Conservation (phyloP, 768 basidiomycete genomes). For the Pleurotus sapidus region DNA sequence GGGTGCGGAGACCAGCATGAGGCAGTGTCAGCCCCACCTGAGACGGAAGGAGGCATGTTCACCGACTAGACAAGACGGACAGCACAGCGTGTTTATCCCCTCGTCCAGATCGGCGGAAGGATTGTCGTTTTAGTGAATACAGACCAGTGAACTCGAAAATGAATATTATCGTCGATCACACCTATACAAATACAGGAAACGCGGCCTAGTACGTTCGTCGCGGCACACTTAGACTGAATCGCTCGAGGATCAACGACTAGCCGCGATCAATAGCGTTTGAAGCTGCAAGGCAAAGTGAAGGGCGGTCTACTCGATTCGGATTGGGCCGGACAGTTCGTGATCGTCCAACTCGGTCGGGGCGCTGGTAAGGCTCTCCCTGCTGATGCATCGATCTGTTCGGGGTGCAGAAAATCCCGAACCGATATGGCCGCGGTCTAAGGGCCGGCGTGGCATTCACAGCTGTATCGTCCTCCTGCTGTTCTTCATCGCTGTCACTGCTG, state of each 20-base stretch:
- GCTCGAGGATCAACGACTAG: no score
- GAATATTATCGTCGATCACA: no score
- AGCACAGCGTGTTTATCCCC: neutral
- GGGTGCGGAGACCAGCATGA: slow-evolving; percentile 7
- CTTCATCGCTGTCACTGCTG: neutral
- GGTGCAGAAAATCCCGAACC: slow-evolving; percentile 6
- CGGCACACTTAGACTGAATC: no score
- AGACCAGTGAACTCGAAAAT: no score
- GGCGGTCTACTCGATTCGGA: neutral
- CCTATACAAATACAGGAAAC: neutral
- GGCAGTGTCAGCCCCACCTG: neutral
- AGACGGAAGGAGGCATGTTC: slow-evolving; percentile 23
- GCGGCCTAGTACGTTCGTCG: neutral
- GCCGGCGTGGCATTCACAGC: neutral
- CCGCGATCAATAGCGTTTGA: no score
- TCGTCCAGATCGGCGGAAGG: neutral
- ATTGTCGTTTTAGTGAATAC: no score
- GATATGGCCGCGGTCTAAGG: neutral
- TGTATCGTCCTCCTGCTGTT: neutral
- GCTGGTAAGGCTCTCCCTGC: slow-evolving; percentile 1
- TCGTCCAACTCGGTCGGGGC: neutral
- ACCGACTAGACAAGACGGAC: slow-evolving; percentile 14
- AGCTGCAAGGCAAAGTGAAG: no score
- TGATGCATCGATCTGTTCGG: slow-evolving; percentile 7
- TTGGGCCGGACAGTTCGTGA: slow-evolving; percentile 2